Conservation (phyloP, 176 grass and related monocot species). For the Olyra latifolia region DNA sequence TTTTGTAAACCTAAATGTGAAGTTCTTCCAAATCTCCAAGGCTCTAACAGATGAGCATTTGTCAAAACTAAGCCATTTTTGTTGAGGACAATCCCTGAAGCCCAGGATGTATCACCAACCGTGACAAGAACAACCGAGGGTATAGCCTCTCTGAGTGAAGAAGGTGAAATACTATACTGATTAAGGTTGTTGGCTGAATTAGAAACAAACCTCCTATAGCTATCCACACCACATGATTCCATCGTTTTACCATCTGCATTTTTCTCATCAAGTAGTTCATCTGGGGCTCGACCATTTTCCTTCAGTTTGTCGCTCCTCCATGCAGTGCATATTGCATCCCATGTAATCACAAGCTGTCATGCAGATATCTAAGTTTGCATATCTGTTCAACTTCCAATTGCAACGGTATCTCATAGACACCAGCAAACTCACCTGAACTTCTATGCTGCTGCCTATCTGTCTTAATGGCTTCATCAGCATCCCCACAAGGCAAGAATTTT, state of each 20-base stretch:
- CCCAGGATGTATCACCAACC: slow-evolving; percentile 79
- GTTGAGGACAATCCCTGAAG: slow-evolving; percentile 91
- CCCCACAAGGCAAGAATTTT: slow-evolving; percentile 63
- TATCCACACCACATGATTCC: slow-evolving; percentile 26
- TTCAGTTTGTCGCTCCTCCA: slow-evolving; percentile 43
- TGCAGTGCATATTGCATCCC: slow-evolving; percentile 69
- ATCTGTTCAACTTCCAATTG: background rate
- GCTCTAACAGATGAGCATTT: slow-evolving; percentile 95
- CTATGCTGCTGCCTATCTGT: slow-evolving; percentile 63
- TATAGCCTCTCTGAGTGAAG: slow-evolving; percentile 54
- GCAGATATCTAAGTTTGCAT: slow-evolving; percentile 29
- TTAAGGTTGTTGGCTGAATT: slow-evolving; percentile 13
- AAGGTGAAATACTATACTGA: slow-evolving; percentile 20
- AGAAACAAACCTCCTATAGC: slow-evolving; percentile 30
- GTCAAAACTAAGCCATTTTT: slow-evolving; percentile 79
- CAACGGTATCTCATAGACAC: slow-evolving; percentile 13
- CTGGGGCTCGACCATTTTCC: slow-evolving; percentile 36
- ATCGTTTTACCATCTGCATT: slow-evolving; percentile 25
- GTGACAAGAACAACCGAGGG: slow-evolving; percentile 83
- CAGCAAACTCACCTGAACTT: slow-evolving; percentile 77
- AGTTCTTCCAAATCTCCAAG: slow-evolving; percentile 93
- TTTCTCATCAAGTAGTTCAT: slow-evolving; percentile 33
- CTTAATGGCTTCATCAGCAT: slow-evolving; percentile 81
- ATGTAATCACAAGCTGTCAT: slow-evolving; percentile 84
- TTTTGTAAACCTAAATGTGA: slow-evolving; percentile 54